A percentile compares a stretch with the other conserved stretches of the same genome.
These are phyloP conservation scores for Stephania japonica DNA, from an alignment of 164 flowering plant genomes.

Conservation along the genomic window DNA sequence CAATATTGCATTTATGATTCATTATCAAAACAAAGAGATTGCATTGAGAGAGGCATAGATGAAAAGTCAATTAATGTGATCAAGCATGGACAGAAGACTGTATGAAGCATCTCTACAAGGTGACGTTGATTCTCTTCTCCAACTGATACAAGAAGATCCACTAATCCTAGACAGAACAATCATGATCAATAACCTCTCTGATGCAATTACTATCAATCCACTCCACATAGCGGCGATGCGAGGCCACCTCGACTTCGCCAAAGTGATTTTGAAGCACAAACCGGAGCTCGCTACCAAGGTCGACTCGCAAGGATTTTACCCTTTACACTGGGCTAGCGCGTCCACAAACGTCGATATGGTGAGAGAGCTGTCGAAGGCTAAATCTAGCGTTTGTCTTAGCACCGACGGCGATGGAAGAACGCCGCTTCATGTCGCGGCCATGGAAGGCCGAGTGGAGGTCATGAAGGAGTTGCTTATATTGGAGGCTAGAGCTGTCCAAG, in stretches of 20 bases:
- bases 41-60: no score
- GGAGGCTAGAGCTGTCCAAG: slow-evolving; percentile 6
- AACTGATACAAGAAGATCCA: slow-evolving; percentile 19
- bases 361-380: not conserved
- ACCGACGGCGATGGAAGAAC: slow-evolving; percentile 20
- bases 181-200: not conserved
- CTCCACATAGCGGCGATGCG: slow-evolving; percentile 11
- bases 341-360: slow-evolving; percentile 2
- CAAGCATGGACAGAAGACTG: not conserved
- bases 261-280: not conserved
- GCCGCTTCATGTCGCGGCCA: slow-evolving; percentile 27
- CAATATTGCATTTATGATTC: no score
- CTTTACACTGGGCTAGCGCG: not conserved
- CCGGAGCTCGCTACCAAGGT: not conserved
- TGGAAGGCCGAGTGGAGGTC: slow-evolving; percentile 22
- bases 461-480: slow-evolving; percentile 14
- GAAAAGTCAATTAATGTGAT: no score
- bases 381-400: slow-evolving; percentile 9
- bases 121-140: not conserved
- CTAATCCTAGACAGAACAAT: slow-evolving; percentile 9
- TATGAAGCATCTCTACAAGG: slow-evolving; percentile 16
- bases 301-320: not conserved
- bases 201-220: not conserved
- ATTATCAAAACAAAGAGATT: no score
- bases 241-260: slow-evolving; percentile 7